phyloP scores from a whole-genome alignment of 2,329 filamentous ascomycete species.

The Coniochaeta sp. region DNA sequence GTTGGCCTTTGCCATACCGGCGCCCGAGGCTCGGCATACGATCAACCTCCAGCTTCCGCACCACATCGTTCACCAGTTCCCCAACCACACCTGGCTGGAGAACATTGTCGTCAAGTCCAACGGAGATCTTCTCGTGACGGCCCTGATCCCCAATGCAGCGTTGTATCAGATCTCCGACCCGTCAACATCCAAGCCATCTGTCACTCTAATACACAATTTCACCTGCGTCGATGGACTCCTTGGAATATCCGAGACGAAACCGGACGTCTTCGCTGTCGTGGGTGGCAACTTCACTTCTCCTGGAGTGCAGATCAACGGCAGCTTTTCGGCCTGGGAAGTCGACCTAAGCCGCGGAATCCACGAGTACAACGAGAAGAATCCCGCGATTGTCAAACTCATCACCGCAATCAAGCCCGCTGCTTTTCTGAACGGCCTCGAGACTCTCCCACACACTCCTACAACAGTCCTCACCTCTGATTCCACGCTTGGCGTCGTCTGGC shows the following conservation, averaged over 20 bases:
- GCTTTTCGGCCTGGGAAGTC: constrained; percentile 2
- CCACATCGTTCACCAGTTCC: constrained; percentile 12
- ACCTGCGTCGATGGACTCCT: constrained; percentile 1
- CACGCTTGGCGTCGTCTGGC: constrained; percentile 14
- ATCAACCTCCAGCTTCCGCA: constrained; percentile 1
- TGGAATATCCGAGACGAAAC: constrained; percentile 11
- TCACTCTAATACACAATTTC: constrained; percentile 6
- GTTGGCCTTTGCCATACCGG: not conserved
- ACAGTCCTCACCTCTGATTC: constrained; percentile 18
- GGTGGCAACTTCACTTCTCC: constrained; percentile 5
- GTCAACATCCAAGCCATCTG: not conserved
- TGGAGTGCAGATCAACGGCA: not conserved
- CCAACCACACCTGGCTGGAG: constrained; percentile 21
- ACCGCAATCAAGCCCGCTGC: constrained; percentile 9
- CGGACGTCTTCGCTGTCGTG: constrained; percentile 12
- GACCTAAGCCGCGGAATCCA: constrained; percentile 2
- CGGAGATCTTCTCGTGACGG: constrained; percentile 21
- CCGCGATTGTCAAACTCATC: constrained; percentile 2
- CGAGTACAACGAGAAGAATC: not conserved
- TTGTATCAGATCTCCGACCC: constrained; percentile 7
- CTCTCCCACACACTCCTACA: constrained; percentile 7
- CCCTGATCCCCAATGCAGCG: not conserved
- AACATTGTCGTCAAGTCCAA: constrained; percentile 22
- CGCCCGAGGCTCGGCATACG: not conserved
- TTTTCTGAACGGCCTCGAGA: constrained; percentile 16